A percentile compares a stretch with the other conserved stretches of the same genome.
Conservation (phyloP, 2,329 filamentous ascomycete species). For the Drechslerella stenobrocha region DNA sequence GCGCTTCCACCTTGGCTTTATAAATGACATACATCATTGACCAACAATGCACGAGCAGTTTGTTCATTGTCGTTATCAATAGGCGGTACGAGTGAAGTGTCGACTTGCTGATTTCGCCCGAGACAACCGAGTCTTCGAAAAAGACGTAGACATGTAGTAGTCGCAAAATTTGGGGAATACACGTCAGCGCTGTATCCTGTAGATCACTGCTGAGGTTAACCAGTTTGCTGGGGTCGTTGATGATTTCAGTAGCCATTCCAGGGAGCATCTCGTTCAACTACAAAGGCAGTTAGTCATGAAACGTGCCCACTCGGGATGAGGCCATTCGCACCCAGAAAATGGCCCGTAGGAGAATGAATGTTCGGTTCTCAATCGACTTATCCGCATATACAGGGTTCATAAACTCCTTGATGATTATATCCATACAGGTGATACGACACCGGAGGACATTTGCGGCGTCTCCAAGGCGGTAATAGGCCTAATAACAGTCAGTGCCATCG, state of each 20-base stretch:
- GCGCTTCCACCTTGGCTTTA: constrained; percentile 42
- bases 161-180: constrained; percentile 71
- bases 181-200: constrained; percentile 70
- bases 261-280: constrained; percentile 42
- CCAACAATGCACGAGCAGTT: constrained; percentile 87
- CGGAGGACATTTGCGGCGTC: constrained; percentile 87
- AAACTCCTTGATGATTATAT: constrained; percentile 74
- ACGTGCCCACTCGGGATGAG: too few relatives aligned
- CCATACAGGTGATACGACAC: constrained; percentile 81
- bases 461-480: constrained; percentile 81
- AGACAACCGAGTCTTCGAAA: constrained; percentile 80
- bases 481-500: not conserved
- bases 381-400: constrained; percentile 64
- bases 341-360: constrained; percentile 65
- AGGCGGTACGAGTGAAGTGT: constrained; percentile 59
- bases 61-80: constrained; percentile 72
- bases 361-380: constrained; percentile 66
- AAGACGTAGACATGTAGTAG: constrained; percentile 78
- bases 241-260: constrained; percentile 41
- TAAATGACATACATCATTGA: constrained; percentile 70
- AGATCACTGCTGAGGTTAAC: constrained; percentile 61
- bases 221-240: constrained; percentile 31
- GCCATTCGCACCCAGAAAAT: constrained; percentile 67
- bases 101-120: constrained; percentile 70
- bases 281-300: not conserved